Evolutionary conservation across 176 grass and related monocot species (phyloP).

Genomic region (Chloris gayana): DNA sequence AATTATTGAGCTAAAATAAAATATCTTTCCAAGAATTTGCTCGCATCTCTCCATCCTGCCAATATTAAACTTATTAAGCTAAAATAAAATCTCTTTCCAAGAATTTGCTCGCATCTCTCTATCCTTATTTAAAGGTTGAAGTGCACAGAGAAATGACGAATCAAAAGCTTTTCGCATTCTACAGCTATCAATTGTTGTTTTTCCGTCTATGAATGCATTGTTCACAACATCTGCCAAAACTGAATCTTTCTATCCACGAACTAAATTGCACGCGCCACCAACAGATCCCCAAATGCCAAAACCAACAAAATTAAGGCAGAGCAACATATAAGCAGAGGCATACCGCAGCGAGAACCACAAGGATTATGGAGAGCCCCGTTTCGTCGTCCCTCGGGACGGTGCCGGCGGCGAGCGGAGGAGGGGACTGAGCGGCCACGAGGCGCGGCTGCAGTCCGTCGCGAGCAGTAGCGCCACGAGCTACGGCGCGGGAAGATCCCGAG

Average conservation of each 20-base stretch:
- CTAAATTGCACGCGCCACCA: not conserved
- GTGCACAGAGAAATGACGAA: not conserved
- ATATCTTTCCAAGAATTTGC: too few species aligned
- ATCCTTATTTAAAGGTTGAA: not conserved
- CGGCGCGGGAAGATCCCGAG: not conserved
- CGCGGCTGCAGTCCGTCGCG: not conserved
- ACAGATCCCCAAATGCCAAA: not conserved
- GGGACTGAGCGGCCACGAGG: constrained; percentile 35
- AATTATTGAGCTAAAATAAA: too few species aligned
- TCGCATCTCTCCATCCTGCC: too few species aligned
- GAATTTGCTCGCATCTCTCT: not conserved
- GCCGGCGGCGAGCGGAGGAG: constrained; percentile 22
- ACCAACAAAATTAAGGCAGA: not conserved
- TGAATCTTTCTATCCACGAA: not conserved
- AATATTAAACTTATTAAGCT: too few species aligned
- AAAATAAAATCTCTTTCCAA: not conserved
- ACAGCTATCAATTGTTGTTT: not conserved
- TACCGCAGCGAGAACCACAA: constrained; percentile 36
- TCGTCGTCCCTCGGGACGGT: constrained; percentile 19
- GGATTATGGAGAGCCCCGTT: constrained; percentile 33
- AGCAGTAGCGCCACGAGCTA: not conserved
- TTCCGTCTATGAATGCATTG: not conserved
- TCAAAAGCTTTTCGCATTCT: not conserved
- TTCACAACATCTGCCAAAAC: not conserved
- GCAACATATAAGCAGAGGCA: not conserved